Evolutionary conservation across 2,329 filamentous ascomycete species (phyloP).

Genomic region (Setomelanomma holmii): DNA sequence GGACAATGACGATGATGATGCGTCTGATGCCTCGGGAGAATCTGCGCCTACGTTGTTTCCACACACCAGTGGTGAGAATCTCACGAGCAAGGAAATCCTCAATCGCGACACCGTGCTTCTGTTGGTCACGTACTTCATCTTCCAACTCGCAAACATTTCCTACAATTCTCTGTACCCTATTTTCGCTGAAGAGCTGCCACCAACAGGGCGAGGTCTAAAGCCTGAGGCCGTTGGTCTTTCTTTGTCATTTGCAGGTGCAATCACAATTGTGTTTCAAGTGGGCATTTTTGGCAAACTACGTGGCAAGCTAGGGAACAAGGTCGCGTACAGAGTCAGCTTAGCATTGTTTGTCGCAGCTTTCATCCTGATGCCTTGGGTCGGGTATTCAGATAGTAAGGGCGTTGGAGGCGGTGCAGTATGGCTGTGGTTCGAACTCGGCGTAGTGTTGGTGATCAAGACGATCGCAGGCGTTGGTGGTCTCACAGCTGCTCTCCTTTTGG

Average conservation of each 20-base stretch:
- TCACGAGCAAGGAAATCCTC: conserved; percentile 67
- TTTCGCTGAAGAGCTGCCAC: conserved; percentile 77
- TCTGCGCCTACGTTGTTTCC: conserved; percentile 52
- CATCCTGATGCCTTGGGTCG: conserved; percentile 86
- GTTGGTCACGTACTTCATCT: conserved; percentile 86
- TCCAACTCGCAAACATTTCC: conserved; percentile 91
- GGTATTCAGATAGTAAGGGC: conserved; percentile 57
- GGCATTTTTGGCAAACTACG: conserved; percentile 82
- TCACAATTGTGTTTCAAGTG: conserved; percentile 90
- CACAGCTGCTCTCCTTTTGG: conserved; percentile 85
- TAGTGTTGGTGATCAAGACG: conserved; percentile 85
- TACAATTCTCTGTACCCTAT: conserved; percentile 97
- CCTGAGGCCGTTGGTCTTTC: conserved; percentile 85
- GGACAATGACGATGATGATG: conserved; percentile 55
- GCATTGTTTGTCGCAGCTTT: conserved; percentile 84
- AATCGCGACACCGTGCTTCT: conserved; percentile 84
- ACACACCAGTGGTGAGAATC: conserved; percentile 47
- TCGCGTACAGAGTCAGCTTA: conserved; percentile 80
- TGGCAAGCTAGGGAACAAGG: conserved; percentile 81
- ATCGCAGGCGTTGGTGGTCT: conserved; percentile 88
- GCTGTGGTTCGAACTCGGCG: conserved; percentile 81
- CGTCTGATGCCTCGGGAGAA: conserved; percentile 41
- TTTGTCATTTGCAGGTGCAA: conserved; percentile 80
- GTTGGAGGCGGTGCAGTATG: conserved; percentile 67
- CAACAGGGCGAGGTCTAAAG: conserved; percentile 76